These are phyloP conservation scores for Chlorella variabilis DNA, from an alignment of 163 green algal genomes.

Conservation along the genomic window DNA sequence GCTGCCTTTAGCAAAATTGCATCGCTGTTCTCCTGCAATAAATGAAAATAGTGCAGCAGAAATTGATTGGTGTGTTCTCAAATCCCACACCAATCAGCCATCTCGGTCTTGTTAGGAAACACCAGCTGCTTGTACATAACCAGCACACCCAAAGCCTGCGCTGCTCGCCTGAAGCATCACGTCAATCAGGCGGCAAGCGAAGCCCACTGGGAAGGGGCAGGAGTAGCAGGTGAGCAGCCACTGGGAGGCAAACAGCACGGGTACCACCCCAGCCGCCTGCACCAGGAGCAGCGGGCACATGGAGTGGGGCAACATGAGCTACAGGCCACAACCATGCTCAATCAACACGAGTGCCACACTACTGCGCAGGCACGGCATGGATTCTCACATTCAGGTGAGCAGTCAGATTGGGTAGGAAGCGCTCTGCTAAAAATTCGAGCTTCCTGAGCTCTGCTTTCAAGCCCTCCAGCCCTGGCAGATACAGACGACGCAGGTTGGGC, in stretches of 20 bases:
- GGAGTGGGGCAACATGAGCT: background rate
- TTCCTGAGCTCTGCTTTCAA: conserved; percentile 73
- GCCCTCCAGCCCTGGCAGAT: conserved; percentile 77
- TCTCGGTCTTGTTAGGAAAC: too few relatives aligned
- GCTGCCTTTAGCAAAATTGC: conserved; percentile 60
- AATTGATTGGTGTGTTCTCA: too few relatives aligned
- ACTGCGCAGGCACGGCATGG: background rate
- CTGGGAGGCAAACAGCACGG: conserved; percentile 86
- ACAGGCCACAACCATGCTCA: too few relatives aligned
- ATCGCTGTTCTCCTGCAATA: conserved; percentile 45
- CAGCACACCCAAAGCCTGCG: background rate
- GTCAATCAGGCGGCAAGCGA: conserved; percentile 86
- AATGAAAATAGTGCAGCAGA: background rate
- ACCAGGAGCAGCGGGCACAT: conserved; percentile 18
- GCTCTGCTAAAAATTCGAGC: conserved; percentile 21
- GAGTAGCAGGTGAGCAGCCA: conserved; percentile 92
- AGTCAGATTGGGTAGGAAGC: conserved; percentile 19
- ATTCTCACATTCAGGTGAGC: conserved; percentile 50
- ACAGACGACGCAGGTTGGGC: conserved; percentile 80
- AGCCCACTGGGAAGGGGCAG: conserved; percentile 84
- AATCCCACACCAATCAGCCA: too few relatives aligned
- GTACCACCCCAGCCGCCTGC: conserved; percentile 69
- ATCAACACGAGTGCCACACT: too few relatives aligned
- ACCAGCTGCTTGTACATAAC: background rate
- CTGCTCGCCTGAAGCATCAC: conserved; percentile 69